Evolutionary conservation across 768 basidiomycete genomes (phyloP).

Genomic region (Lyophyllum atratum): DNA sequence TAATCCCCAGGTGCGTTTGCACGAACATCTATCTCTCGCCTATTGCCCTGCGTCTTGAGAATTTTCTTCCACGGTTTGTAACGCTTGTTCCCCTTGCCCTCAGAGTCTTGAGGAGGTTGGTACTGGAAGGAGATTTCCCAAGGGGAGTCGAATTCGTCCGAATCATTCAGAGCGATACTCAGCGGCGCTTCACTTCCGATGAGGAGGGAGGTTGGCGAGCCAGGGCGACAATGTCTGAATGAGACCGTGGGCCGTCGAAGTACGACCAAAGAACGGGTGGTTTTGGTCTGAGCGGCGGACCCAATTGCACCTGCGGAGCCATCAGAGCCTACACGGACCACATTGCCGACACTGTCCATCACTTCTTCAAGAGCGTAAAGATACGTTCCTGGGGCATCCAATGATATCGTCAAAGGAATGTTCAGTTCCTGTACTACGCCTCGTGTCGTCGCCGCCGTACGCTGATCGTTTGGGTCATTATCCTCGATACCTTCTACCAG

Average conservation of each 20-base stretch:
- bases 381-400: conserved; percentile 67
- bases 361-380: conserved; percentile 79
- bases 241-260: conserved; percentile 70
- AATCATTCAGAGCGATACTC: conserved; percentile 50
- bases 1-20: conserved; percentile 78
- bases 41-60: conserved; percentile 48
- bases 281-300: conserved; percentile 41
- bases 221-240: conserved; percentile 76
- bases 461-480: conserved; percentile 35
- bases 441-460: conserved; percentile 2
- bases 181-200: conserved; percentile 68
- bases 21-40: conserved; percentile 45
- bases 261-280: conserved; percentile 65
- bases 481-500: conserved; percentile 85
- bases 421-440: conserved; percentile 54
- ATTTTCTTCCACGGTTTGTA: conserved; percentile 66
- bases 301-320: conserved; percentile 18
- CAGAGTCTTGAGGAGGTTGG: conserved; percentile 43
- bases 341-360: conserved; percentile 81
- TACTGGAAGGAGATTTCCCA: conserved; percentile 70
- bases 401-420: conserved; percentile 67
- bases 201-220: conserved; percentile 66
- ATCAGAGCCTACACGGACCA: conserved; percentile 48
- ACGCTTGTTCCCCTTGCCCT: conserved; percentile 38
- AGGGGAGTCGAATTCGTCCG: conserved; percentile 65